Conservation (phyloP, 306 rosid genomes). For the Vigna trinervia region DNA sequence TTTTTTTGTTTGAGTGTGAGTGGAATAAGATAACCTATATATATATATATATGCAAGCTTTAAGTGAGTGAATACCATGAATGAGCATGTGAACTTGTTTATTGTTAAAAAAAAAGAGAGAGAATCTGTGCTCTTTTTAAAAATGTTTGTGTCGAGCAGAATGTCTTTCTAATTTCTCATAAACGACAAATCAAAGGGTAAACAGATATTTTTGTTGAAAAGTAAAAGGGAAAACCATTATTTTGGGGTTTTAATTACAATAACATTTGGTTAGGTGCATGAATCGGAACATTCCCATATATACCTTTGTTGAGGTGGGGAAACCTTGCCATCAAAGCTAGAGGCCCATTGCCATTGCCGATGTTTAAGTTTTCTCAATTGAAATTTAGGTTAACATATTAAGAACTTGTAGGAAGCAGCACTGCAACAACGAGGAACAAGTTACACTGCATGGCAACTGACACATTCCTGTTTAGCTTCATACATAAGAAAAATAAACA, state of each 20-base stretch:
- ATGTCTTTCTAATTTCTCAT: constrained; percentile 27
- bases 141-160: constrained; percentile 9
- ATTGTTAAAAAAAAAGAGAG: background rate
- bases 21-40: constrained; percentile 1
- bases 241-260: constrained; percentile 31
- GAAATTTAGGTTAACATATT: constrained; percentile 29
- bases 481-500: constrained; percentile 23
- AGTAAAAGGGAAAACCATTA: background rate
- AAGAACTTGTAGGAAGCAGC: background rate
- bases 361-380: constrained; percentile 10
- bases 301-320: constrained; percentile 34
- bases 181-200: constrained; percentile 25
- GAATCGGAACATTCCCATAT: constrained; percentile 44
- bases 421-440: constrained; percentile 29
- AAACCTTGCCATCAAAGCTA: constrained; percentile 33
- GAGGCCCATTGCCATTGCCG: constrained; percentile 30
- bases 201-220: background rate
- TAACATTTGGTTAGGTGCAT: constrained; percentile 16
- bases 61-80: constrained; percentile 5
- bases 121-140: background rate
- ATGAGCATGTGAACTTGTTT: constrained; percentile 1
- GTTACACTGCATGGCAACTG: constrained; percentile 50
- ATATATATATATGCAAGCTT: too few relatives aligned
- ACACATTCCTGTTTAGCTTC: constrained; percentile 41
- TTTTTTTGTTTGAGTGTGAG: background rate